Base-by-base conservation (phyloP, 768 basidiomycete species). In the Tylopilus sp. region DNA sequence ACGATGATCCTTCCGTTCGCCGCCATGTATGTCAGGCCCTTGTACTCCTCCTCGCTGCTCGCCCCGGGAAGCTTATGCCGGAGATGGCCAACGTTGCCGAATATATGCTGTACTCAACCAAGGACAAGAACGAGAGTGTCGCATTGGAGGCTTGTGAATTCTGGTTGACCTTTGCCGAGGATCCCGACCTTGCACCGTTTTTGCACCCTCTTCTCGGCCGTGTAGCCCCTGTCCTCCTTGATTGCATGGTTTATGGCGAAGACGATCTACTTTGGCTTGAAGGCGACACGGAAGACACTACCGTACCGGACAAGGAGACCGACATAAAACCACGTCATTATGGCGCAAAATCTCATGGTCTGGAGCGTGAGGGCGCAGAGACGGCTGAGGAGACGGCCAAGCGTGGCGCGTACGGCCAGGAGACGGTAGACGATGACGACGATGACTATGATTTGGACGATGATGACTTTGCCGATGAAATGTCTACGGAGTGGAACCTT, bases 71-170 rank as follows among this genome's bases (percentile, higher is more conserved):
- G 69, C 83, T 99, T 57, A 86, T 98, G 77, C 97, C 95, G 1
- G 93, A 98, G 68, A 91, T 99, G 80, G 68, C 75, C 21, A 93
- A 92, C 59, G 97, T 99, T 38, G 94, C 95, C 23, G 93, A 97
- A 68, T 99, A 97, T 71, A 98, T 99, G 92, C 79, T 98, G 35
- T 98, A 94, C 73, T 95, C 93, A 23, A 98, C 93, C 13, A 94
- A 95, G 71, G 95, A 98, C 76, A 89, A 90, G 73, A 93, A 98
- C 68, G 95, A 98, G 72, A 88, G 86, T 55, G 95, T 93, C 47
- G 94, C 95, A 3, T 78, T 99, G 44, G 97, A 99, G 73, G 97
- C 97, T 21, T 97, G 95, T 78, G 97, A 99, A 77, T 99, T 99
- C 70, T 99, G 97, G 97, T 78, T 99, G 54, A 97, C 95, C 1